phyloP scores from a whole-genome alignment of 192 early-diverging fungal genomes.

The Coemansia sp. region DNA sequence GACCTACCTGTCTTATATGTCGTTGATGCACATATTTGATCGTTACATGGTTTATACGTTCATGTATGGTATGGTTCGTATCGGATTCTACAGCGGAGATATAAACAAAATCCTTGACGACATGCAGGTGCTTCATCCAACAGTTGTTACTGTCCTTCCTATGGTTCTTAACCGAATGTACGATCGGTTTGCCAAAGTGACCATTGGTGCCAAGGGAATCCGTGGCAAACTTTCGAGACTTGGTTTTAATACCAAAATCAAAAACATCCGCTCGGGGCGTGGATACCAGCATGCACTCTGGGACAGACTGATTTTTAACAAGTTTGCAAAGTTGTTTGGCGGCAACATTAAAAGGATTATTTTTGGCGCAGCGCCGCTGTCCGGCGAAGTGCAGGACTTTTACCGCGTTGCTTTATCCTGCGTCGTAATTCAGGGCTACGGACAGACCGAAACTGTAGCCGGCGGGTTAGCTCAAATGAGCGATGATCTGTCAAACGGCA shows the following conservation, averaged over 20 bases:
- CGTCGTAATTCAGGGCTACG: constrained; percentile 5
- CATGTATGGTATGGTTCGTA: constrained; percentile 53
- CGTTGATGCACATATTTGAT: constrained; percentile 82
- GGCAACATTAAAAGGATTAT: constrained; percentile 69
- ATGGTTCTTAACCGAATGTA: constrained; percentile 79
- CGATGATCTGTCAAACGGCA: neutral
- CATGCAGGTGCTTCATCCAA: constrained; percentile 68
- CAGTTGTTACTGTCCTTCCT: constrained; percentile 67
- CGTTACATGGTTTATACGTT: constrained; percentile 54
- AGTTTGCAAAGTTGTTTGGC: constrained; percentile 70
- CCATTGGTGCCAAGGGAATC: constrained; percentile 51
- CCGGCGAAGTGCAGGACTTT: constrained; percentile 73
- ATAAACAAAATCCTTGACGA: constrained; percentile 69
- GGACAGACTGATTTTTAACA: constrained; percentile 84
- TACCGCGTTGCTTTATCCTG: constrained; percentile 58
- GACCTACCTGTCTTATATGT: constrained; percentile 57
- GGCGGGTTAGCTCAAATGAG: neutral
- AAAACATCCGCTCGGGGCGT: constrained; percentile 55
- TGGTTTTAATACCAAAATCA: constrained; percentile 56
- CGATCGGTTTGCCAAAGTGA: constrained; percentile 58
- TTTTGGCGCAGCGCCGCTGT: constrained; percentile 68
- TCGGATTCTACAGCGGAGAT: constrained; percentile 79
- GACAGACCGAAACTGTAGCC: neutral
- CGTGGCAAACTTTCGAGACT: constrained; percentile 40
- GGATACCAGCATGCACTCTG: constrained; percentile 68